These are phyloP conservation scores for Arthroderma uncinatum DNA, from an alignment of 2,329 filamentous ascomycete species.

Conservation along the genomic window DNA sequence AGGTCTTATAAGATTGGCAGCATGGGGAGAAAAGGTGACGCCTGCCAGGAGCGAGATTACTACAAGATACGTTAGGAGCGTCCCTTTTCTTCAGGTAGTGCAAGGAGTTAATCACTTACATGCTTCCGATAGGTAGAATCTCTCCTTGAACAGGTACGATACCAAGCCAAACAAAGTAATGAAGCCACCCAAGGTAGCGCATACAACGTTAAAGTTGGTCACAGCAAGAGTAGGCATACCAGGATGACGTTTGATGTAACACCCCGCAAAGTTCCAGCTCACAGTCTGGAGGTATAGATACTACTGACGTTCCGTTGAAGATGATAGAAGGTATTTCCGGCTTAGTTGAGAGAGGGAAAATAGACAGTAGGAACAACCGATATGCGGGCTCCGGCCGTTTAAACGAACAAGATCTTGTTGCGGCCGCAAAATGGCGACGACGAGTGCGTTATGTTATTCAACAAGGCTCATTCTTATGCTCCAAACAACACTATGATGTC, in stretches of 20 bases:
- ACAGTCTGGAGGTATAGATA: neutral
- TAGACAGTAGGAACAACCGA: neutral
- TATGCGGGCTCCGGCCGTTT: neutral
- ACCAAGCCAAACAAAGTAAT: slow-evolving; percentile 83
- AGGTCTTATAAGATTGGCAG: slow-evolving; percentile 62
- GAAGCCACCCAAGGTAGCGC: slow-evolving; percentile 72
- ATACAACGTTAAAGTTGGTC: slow-evolving; percentile 74
- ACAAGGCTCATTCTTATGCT: neutral
- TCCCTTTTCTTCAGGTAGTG: neutral
- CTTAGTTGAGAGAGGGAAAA: neutral
- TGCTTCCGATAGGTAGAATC: slow-evolving; percentile 82
- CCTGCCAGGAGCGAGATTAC: slow-evolving; percentile 77
- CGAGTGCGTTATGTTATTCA: neutral
- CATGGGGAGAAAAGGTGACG: slow-evolving; percentile 65
- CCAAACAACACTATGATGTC: neutral
- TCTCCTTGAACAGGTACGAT: slow-evolving; percentile 80
- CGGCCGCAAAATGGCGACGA: neutral
- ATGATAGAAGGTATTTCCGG: no score
- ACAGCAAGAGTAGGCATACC: slow-evolving; percentile 52
- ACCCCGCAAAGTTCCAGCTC: no score
- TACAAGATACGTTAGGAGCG: slow-evolving; percentile 26
- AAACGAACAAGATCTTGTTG: neutral
- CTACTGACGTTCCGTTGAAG: neutral
- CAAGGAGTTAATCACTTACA: slow-evolving; percentile 44
- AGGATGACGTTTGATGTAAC: no score